Base-by-base conservation (phyloP, 2,329 filamentous ascomycete species). In the Malbranchea cinnamomea region DNA sequence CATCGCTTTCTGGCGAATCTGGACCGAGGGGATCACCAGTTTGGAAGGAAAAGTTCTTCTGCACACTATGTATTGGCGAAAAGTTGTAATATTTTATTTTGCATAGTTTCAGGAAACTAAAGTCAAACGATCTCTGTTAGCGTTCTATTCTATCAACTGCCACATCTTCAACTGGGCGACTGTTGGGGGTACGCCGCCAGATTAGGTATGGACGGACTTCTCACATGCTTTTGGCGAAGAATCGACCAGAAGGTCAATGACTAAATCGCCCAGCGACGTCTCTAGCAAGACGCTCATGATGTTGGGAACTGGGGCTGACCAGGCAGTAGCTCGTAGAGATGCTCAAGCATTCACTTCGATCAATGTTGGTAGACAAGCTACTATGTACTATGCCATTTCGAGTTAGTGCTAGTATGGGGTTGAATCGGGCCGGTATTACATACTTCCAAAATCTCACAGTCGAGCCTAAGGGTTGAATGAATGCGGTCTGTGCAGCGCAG, bases 81-180 rank as follows among this genome's bases (percentile, higher is more conserved):
- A 91, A 95, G 63, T 95, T 95, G 73, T 94, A 98, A 62, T 95
- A 98, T 63, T 94, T 98, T 58, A 84, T 66, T 62, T 95, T 95
- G 72, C 89, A 94, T 45, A 98, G 80, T 67, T 98, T 95, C 34
- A 98, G 65, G 56, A 98, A 95, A 67, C 83, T 91, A 56, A 39
- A 52, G 47, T 43, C 43, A 38, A 38, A 45, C 28, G 41, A 23
- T 23, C 23, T 44, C 47, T 63, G 63, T 74, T 62, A 65, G 63
- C 62, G 47, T 59, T 45, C 51, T 53, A 53, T 52, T 62, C 77
- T 62, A 74, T 71, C 61, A 50, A 50, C 57, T 45, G 44, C 37
- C 46, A 39, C 49, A 44, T 48, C 47, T 39, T 47, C 47, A 51
- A 41, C 16, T 28, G 23, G 33, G 33, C 25, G 26, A 28, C 26